Evolutionary conservation across 129 eudicot species (phyloP).

Genomic region (Gnaphalium uliginosum): DNA sequence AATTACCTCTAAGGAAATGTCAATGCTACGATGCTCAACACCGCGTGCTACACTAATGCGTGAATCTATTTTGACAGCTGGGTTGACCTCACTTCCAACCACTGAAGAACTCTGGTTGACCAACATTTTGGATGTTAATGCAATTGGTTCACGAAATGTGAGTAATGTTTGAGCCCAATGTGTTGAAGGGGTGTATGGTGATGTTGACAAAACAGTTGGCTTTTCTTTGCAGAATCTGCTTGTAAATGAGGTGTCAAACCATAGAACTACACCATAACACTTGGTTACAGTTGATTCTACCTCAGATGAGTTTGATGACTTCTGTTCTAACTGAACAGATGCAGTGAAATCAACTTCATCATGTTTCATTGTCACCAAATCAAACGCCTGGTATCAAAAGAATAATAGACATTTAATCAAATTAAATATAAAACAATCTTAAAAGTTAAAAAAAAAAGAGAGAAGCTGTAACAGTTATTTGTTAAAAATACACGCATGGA

Average conservation of each 20-base stretch:
- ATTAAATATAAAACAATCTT: not conserved
- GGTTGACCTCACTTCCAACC: slow-evolving; percentile 59
- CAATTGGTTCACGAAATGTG: slow-evolving; percentile 74
- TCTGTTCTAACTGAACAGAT: slow-evolving; percentile 53
- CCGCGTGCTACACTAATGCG: slow-evolving; percentile 83
- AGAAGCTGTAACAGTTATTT: not conserved
- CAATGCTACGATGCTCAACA: slow-evolving; percentile 84
- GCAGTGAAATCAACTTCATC: slow-evolving; percentile 81
- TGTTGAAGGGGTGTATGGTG: slow-evolving; percentile 69
- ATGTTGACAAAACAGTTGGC: slow-evolving; percentile 65
- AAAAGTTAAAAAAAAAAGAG: not conserved
- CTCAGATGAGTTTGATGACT: slow-evolving; percentile 22
- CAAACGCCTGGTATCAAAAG: slow-evolving; percentile 55
- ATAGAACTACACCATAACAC: slow-evolving; percentile 76
- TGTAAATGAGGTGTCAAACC: slow-evolving; percentile 89
- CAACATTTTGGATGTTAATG: slow-evolving; percentile 38
- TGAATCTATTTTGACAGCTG: slow-evolving; percentile 49
- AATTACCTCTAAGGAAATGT: slow-evolving; percentile 71
- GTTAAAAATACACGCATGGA: no score
- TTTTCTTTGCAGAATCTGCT: slow-evolving; percentile 69
- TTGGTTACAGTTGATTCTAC: slow-evolving; percentile 22
- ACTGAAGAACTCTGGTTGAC: slow-evolving; percentile 19
- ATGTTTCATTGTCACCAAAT: slow-evolving; percentile 73
- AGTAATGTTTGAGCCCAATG: slow-evolving; percentile 92
- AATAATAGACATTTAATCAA: not conserved